A percentile compares a stretch with the other conserved stretches of the same genome.
Conservation (phyloP, 2,329 filamentous ascomycete species). For the Bipolaris cookei region DNA sequence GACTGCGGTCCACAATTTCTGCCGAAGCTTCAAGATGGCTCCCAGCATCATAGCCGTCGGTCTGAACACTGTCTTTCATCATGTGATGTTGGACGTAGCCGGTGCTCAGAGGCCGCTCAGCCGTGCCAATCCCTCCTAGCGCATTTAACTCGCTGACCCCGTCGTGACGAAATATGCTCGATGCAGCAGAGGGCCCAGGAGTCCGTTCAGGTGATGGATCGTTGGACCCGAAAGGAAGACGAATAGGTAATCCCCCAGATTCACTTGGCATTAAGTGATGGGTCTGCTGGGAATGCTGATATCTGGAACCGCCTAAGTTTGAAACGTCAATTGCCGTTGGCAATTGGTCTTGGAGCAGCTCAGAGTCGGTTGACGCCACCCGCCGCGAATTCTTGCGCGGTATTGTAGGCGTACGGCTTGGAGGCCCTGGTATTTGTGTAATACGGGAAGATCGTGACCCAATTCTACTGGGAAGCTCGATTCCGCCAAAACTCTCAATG, state of each 20-base stretch:
- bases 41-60: constrained; percentile 37
- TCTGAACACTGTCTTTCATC: constrained; percentile 48
- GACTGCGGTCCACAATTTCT: constrained; percentile 47
- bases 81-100: constrained; percentile 50
- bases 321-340: constrained; percentile 37
- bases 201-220: constrained; percentile 47
- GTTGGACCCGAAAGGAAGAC: constrained; percentile 47
- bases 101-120: constrained; percentile 45
- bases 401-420: constrained; percentile 54
- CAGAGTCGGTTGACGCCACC: constrained; percentile 37
- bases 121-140: constrained; percentile 26
- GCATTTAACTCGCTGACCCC: constrained; percentile 26
- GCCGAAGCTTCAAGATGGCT: constrained; percentile 46
- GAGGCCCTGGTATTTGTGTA: constrained; percentile 26
- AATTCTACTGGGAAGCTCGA: constrained; percentile 68
- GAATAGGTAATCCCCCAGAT: constrained; percentile 35
- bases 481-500: constrained; percentile 64
- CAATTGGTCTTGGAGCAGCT: constrained; percentile 35
- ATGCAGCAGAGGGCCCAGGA: constrained; percentile 43
- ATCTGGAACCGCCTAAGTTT: constrained; percentile 23
- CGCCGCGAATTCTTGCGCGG: constrained; percentile 73
- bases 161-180: constrained; percentile 42
- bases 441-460: constrained; percentile 63
- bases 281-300: constrained; percentile 14
- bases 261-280: constrained; percentile 39